Percentiles rank a stretch among this genome's conserved stretches.
These are phyloP conservation scores for Candida chauliodis DNA, from an alignment of 805 yeast species.

Conservation along the genomic window DNA sequence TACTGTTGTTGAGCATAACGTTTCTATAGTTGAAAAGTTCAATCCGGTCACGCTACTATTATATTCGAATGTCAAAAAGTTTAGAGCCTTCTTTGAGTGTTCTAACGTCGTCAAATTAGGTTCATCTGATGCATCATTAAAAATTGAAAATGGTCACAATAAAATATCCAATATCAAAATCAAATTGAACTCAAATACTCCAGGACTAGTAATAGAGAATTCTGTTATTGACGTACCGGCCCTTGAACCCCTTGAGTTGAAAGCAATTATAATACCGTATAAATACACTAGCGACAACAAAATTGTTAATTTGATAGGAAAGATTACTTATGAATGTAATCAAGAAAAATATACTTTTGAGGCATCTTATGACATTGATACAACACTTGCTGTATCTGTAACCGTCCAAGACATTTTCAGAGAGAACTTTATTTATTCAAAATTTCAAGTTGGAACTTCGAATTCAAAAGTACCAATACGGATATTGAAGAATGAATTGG, in stretches of 20 bases:
- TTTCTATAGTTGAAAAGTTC: background rate
- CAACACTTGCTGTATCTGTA: slow-evolving; percentile 60
- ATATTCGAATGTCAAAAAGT: slow-evolving; percentile 17
- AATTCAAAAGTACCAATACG: slow-evolving; percentile 50
- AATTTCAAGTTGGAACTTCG: slow-evolving; percentile 65
- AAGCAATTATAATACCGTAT: slow-evolving; percentile 30
- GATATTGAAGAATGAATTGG: slow-evolving; percentile 41
- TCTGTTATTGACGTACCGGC: slow-evolving; percentile 1
- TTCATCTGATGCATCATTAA: slow-evolving; percentile 20
- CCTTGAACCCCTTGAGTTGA: slow-evolving; percentile 11
- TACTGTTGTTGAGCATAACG: slow-evolving; percentile 4
- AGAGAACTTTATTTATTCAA: slow-evolving; percentile 52
- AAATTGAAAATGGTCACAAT: slow-evolving; percentile 26
- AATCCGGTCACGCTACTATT: slow-evolving; percentile 6
- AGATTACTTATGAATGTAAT: slow-evolving; percentile 18
- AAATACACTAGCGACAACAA: slow-evolving; percentile 27
- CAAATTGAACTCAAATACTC: slow-evolving; percentile 13
- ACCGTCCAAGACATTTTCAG: slow-evolving; percentile 79
- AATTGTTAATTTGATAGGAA: slow-evolving; percentile 18
- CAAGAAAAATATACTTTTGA: slow-evolving; percentile 18
- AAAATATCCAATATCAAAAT: slow-evolving; percentile 26
- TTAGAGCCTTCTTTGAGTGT: slow-evolving; percentile 25
- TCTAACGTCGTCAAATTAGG: slow-evolving; percentile 28
- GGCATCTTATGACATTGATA: slow-evolving; percentile 42
- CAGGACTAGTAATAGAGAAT: slow-evolving; percentile 15